A percentile compares a stretch with the other conserved stretches of the same genome.
phyloP scores from a whole-genome alignment of 306 rosid species.

The Delonix regia region DNA sequence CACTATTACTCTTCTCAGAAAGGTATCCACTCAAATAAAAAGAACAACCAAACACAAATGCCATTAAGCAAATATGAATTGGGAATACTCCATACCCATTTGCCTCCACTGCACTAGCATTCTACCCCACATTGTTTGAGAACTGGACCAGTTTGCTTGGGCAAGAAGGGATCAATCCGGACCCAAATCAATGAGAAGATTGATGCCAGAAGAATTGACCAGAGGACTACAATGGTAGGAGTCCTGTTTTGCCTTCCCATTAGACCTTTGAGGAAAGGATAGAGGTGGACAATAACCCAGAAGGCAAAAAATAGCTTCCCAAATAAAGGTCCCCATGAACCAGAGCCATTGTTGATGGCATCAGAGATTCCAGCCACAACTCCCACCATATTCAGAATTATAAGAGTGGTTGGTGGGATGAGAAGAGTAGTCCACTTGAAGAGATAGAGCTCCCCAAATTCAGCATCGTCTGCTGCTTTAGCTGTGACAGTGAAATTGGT shows the following conservation, averaged over 20 bases:
- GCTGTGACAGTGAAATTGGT: conserved; percentile 56
- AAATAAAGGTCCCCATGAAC: conserved; percentile 60
- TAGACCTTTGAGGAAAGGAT: conserved; percentile 65
- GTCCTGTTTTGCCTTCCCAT: conserved; percentile 62
- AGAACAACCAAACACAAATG: conserved; percentile 31
- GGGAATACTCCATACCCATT: conserved; percentile 18
- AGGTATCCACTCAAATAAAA: conserved; percentile 32
- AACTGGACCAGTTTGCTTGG: conserved; percentile 58
- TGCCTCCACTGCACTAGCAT: conserved; percentile 38
- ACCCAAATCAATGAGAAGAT: conserved; percentile 63
- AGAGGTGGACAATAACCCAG: conserved; percentile 59
- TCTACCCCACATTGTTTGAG: conserved; percentile 65
- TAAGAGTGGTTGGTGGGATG: conserved; percentile 60
- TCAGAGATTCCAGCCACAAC: conserved; percentile 60
- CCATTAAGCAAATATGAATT: conserved; percentile 36
- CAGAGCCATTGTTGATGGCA: conserved; percentile 56
- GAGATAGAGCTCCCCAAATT: conserved; percentile 53
- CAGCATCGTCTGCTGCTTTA: conserved; percentile 51
- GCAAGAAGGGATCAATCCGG: conserved; percentile 59
- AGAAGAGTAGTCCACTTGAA: conserved; percentile 61
- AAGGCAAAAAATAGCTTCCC: conserved; percentile 58
- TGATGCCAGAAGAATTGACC: conserved; percentile 56
- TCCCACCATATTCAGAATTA: conserved; percentile 55
- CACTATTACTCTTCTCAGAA: conserved; percentile 33
- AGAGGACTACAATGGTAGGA: conserved; percentile 54